Conservation (phyloP, 257 asterid species). For the Oldenlandia corymbosa region DNA sequence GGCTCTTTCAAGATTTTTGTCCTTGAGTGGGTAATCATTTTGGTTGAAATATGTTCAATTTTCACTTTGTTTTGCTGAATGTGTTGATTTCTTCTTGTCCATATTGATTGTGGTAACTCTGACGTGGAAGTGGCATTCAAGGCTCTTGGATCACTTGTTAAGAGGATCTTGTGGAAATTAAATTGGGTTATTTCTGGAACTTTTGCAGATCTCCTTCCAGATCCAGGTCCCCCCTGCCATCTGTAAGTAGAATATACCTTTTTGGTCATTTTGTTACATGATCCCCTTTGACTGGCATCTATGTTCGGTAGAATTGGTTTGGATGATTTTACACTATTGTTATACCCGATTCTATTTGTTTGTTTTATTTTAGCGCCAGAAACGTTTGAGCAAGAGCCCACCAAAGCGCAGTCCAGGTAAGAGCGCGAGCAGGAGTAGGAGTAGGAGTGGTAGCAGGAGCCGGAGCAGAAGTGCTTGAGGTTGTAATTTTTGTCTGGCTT, state of each 20-base stretch:
- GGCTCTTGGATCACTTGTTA: constrained; percentile 80
- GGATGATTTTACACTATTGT: constrained; percentile 3
- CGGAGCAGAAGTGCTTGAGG: constrained; percentile 77
- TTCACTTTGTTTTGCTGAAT: constrained; percentile 28
- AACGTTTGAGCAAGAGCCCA: constrained; percentile 61
- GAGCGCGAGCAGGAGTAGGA: constrained; percentile 43
- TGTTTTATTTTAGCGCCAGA: constrained; percentile 42
- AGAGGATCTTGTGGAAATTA: constrained; percentile 81
- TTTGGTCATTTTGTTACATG: not conserved
- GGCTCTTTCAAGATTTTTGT: constrained; percentile 30
- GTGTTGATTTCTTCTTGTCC: constrained; percentile 41
- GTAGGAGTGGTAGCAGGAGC: constrained; percentile 59
- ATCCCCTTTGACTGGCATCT: not conserved
- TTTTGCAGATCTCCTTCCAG: constrained; percentile 99
- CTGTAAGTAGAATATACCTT: constrained; percentile 69
- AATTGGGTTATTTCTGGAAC: constrained; percentile 93
- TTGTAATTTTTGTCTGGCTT: constrained; percentile 17
- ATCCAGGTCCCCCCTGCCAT: constrained; percentile 79
- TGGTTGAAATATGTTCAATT: constrained; percentile 22
- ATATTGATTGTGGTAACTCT: constrained; percentile 56
- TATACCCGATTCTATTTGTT: not conserved
- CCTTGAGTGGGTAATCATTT: constrained; percentile 35
- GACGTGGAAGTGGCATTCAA: constrained; percentile 71
- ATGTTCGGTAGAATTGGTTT: not conserved
- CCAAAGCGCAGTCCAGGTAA: constrained; percentile 38